Evolutionary conservation across 2,329 filamentous ascomycete species (phyloP).

Genomic region (Zymoseptoria passerinii): DNA sequence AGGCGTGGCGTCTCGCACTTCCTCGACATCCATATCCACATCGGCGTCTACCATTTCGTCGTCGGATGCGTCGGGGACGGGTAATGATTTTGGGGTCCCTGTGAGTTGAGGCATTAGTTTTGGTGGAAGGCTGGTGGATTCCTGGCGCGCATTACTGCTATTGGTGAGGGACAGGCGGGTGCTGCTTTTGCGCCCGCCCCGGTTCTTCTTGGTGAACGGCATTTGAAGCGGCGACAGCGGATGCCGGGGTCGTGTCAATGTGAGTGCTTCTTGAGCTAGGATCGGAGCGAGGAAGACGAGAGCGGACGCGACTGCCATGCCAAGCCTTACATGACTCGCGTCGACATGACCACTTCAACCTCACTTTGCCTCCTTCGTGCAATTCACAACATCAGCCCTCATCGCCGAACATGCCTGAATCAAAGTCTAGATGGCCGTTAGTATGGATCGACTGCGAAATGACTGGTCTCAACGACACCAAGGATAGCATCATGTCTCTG

Average conservation of each 20-base stretch:
- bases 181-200: conserved; percentile 14
- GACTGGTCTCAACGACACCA: conserved; percentile 63
- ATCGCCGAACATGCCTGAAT: conserved; percentile 31
- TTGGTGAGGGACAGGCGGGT: conserved; percentile 16
- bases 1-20: conserved; percentile 11
- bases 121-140: conserved; percentile 3
- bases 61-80: conserved; percentile 22
- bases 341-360: background rate
- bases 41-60: conserved; percentile 27
- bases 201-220: conserved; percentile 20
- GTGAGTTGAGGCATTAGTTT: conserved; percentile 1
- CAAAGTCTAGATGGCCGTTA: conserved; percentile 54
- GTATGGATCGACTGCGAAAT: conserved; percentile 94
- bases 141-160: conserved; percentile 8
- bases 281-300: background rate
- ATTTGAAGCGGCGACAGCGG: conserved; percentile 8
- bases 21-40: conserved; percentile 13
- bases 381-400: background rate
- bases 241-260: background rate
- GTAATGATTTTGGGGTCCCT: conserved; percentile 22
- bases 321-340: background rate
- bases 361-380: background rate
- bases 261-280: background rate
- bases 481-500: conserved; percentile 19
- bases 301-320: background rate